A percentile compares a stretch with the other conserved stretches of the same genome.
These are phyloP conservation scores for Mucor lusitanicus DNA, from an alignment of 371 early-diverging fungal genomes.

Conservation along the genomic window DNA sequence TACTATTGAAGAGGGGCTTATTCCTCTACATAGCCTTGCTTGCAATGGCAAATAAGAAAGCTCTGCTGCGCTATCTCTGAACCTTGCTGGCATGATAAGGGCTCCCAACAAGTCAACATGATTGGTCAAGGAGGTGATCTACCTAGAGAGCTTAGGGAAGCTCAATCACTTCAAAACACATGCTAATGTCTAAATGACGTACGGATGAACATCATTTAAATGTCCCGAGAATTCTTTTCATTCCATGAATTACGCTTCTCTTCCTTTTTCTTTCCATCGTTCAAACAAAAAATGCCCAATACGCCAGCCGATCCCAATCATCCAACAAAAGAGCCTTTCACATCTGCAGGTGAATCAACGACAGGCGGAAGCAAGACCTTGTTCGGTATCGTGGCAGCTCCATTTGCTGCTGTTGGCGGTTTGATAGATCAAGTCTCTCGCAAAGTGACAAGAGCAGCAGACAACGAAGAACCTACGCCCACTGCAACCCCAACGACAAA, in stretches of 20 bases:
- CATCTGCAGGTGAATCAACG: constrained; percentile 14
- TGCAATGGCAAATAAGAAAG: neutral
- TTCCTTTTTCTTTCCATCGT: neutral
- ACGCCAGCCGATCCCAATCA: neutral
- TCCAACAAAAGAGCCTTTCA: constrained; percentile 24
- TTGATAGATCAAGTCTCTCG: constrained; percentile 21
- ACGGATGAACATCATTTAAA: neutral
- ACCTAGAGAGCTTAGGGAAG: neutral
- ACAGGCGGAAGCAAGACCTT: constrained; percentile 11
- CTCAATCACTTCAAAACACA: neutral
- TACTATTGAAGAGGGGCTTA: neutral
- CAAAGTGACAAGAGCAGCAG: constrained; percentile 14
- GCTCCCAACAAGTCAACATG: neutral
- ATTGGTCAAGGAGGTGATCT: neutral
- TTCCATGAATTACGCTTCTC: neutral
- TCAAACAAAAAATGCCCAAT: neutral
- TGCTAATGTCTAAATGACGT: neutral
- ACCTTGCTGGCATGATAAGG: neutral
- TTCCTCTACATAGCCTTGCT: neutral
- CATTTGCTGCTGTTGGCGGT: constrained; percentile 29
- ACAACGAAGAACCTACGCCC: neutral
- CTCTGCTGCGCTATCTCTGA: neutral
- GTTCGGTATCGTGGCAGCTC: constrained; percentile 9
- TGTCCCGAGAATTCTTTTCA: neutral
- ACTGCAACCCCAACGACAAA: constrained; percentile 2